phyloP scores from a whole-genome alignment of 108 stramenopile genomes.

The Cyclostephanos tholiformis region DNA sequence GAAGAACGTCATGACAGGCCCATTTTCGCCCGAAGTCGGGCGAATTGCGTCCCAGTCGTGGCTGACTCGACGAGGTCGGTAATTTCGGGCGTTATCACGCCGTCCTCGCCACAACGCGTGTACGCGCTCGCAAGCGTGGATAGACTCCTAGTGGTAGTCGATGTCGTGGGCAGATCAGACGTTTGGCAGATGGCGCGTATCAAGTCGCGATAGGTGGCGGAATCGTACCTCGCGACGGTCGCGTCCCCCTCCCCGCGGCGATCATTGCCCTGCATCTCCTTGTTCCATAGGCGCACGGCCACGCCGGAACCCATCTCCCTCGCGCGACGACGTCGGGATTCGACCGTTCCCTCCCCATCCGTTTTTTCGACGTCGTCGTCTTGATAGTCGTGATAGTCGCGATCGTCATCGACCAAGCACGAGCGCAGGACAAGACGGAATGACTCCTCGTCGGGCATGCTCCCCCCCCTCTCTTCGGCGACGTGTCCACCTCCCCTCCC shows the following conservation, averaged over 20 bases:
- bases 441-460: slow-evolving; percentile 9
- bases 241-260: neutral
- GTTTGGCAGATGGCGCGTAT: slow-evolving; percentile 38
- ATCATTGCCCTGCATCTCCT: slow-evolving; percentile 11
- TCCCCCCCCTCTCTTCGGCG: neutral
- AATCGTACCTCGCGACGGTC: neutral
- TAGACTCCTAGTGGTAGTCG: slow-evolving; percentile 10
- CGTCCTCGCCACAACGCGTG: slow-evolving; percentile 27
- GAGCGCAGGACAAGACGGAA: slow-evolving; percentile 17
- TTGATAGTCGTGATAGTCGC: neutral
- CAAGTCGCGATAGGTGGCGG: slow-evolving; percentile 13
- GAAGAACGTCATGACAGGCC: neutral
- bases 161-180: neutral
- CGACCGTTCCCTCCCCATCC: neutral
- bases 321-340: slow-evolving; percentile 6
- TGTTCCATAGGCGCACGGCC: slow-evolving; percentile 24
- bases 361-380: neutral
- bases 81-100: slow-evolving; percentile 23
- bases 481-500: neutral
- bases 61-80: slow-evolving; percentile 15
- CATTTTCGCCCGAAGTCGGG: neutral
- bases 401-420: slow-evolving; percentile 17
- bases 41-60: slow-evolving; percentile 24
- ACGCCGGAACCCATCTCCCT: slow-evolving; percentile 34
- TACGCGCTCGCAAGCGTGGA: slow-evolving; percentile 16